Conservation (phyloP, 768 basidiomycete species). For the Podaxis rugospora region DNA sequence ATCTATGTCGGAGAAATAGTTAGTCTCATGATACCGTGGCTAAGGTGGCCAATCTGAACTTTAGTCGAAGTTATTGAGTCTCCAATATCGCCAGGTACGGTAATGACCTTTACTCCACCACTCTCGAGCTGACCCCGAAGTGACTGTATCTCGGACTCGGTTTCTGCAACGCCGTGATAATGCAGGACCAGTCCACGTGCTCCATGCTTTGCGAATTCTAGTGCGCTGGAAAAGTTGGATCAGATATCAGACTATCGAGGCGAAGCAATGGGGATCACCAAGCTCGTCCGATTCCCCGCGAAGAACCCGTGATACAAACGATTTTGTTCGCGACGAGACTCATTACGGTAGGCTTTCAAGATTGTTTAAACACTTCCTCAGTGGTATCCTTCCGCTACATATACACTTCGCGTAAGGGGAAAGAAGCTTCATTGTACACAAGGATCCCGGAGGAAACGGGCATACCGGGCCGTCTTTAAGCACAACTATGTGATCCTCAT, state of each 20-base stretch:
- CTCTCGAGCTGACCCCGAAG: slow-evolving; percentile 44
- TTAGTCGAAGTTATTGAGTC: slow-evolving; percentile 49
- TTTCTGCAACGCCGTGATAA: slow-evolving; percentile 57
- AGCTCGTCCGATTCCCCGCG: slow-evolving; percentile 68
- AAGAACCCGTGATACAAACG: slow-evolving; percentile 71
- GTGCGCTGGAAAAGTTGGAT: slow-evolving; percentile 30
- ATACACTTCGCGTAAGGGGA: slow-evolving; percentile 6
- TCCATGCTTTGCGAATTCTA: slow-evolving; percentile 62
- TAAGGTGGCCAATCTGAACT: slow-evolving; percentile 27
- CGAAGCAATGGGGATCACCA: slow-evolving; percentile 29
- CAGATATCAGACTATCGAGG: background rate
- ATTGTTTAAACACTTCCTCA: background rate
- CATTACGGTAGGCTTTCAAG: slow-evolving; percentile 21
- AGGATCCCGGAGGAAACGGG: background rate
- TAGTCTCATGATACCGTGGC: background rate
- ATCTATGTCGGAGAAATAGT: slow-evolving; percentile 37
- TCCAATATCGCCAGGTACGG: slow-evolving; percentile 65
- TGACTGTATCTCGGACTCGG: slow-evolving; percentile 41
- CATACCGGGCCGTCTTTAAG: background rate
- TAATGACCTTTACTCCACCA: slow-evolving; percentile 34
- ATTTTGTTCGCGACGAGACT: slow-evolving; percentile 49
- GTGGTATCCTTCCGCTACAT: background rate
- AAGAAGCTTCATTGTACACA: background rate
- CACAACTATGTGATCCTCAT: background rate
- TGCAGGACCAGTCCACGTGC: slow-evolving; percentile 63